Percentiles rank a stretch among this genome's conserved stretches.
Evolutionary conservation across 2,329 filamentous ascomycete genomes (phyloP).

Genomic region (Diaporthe sp.): DNA sequence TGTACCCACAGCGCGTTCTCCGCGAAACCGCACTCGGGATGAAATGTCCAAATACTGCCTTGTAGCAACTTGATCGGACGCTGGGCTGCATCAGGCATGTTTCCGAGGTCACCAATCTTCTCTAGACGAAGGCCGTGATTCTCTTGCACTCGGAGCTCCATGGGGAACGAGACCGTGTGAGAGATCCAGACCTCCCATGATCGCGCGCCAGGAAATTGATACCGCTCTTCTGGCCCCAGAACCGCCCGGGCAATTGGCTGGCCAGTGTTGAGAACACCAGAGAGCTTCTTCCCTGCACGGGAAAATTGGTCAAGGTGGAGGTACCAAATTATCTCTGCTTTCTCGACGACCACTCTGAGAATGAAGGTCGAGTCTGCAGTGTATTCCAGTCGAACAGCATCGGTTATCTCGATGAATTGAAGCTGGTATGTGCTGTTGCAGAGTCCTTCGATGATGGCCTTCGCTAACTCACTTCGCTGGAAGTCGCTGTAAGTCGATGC

Average conservation of each 20-base stretch:
- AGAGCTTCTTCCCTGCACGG: neutral
- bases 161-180: neutral
- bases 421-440: conserved; percentile 36
- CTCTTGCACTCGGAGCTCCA: conserved; percentile 6
- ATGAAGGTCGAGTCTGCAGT: conserved; percentile 34
- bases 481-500: neutral
- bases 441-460: conserved; percentile 32
- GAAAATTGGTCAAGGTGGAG: conserved; percentile 38
- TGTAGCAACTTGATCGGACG: neutral
- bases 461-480: neutral
- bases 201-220: conserved; percentile 29
- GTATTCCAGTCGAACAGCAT: conserved; percentile 38
- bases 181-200: conserved; percentile 36
- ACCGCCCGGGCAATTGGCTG: conserved; percentile 43
- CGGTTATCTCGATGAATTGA: conserved; percentile 35
- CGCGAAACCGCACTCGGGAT: conserved; percentile 49
- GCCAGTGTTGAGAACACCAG: neutral
- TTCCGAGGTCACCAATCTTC: neutral
- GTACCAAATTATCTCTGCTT: conserved; percentile 32
- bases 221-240: neutral
- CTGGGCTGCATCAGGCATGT: neutral
- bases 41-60: conserved; percentile 21
- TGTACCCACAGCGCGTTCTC: conserved; percentile 48
- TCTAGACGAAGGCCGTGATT: neutral
- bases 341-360: conserved; percentile 33